These are phyloP conservation scores for Pyrus bretschneideri DNA, from an alignment of 306 rosid species.

Conservation along the genomic window DNA sequence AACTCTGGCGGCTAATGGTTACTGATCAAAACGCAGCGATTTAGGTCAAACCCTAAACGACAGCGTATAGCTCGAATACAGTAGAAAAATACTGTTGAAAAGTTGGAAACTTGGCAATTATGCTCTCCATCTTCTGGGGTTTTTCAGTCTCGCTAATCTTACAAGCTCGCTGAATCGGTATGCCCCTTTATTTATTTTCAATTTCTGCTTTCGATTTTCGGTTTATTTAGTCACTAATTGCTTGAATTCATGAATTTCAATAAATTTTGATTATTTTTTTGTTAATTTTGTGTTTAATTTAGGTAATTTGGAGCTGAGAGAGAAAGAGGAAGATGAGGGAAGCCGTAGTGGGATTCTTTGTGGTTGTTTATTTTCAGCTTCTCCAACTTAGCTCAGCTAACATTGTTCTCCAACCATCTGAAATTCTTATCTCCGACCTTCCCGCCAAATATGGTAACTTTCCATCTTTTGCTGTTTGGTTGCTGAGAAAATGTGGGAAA, in stretches of 20 bases:
- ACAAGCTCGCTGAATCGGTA: background rate
- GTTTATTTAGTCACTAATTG: background rate
- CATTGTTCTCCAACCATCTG: slow-evolving; percentile 14
- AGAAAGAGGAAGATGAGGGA: slow-evolving; percentile 18
- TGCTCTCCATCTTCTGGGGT: background rate
- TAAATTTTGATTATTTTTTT: background rate
- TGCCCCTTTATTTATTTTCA: background rate
- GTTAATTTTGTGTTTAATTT: background rate
- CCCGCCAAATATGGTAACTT: slow-evolving; percentile 37
- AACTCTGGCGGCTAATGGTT: background rate
- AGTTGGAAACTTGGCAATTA: background rate
- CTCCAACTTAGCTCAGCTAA: slow-evolving; percentile 12
- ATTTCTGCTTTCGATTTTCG: background rate
- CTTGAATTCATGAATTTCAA: background rate
- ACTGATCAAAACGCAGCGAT: background rate
- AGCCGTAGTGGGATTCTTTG: background rate
- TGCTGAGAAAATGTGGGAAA: slow-evolving; percentile 13
- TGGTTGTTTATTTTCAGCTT: background rate
- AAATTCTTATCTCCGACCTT: slow-evolving; percentile 25
- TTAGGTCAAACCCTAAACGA: background rate
- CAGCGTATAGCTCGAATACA: background rate
- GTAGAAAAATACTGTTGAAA: background rate
- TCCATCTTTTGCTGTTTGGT: slow-evolving; percentile 7
- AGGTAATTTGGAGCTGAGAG: slow-evolving; percentile 15
- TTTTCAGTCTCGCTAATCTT: background rate